Conservation (phyloP, 257 asterid genomes). For the Nicotiana tabacum region DNA sequence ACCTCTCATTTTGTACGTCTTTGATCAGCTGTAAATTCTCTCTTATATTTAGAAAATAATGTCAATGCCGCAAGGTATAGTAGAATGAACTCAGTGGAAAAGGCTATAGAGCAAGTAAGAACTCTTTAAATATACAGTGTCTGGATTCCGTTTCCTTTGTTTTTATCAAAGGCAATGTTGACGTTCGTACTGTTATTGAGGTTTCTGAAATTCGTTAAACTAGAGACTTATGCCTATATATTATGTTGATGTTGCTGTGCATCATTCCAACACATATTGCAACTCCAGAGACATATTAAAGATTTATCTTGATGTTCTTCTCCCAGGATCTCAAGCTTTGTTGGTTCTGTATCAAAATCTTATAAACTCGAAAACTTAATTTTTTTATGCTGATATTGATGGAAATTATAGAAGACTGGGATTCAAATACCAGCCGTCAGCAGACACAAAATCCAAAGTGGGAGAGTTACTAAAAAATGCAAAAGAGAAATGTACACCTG, state of each 20-base stretch:
- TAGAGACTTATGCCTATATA: too few relatives aligned
- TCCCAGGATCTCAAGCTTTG: background rate
- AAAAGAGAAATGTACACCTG: background rate
- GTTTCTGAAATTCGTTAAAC: background rate
- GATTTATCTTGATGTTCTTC: background rate
- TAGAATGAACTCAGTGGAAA: background rate
- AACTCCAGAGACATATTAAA: background rate
- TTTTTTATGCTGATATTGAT: background rate
- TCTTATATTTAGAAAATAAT: slow-evolving; percentile 8
- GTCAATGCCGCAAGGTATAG: slow-evolving; percentile 2
- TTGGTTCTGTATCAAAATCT: background rate
- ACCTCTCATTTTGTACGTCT: background rate
- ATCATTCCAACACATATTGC: background rate
- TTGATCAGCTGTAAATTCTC: slow-evolving; percentile 5
- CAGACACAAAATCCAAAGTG: too few relatives aligned
- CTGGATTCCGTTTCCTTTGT: background rate
- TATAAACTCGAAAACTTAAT: background rate
- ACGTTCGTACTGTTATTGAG: background rate
- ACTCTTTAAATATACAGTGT: background rate
- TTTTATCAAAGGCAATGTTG: background rate
- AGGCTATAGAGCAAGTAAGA: background rate
- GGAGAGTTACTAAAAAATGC: background rate
- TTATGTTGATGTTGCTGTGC: background rate
- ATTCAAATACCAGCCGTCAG: too few relatives aligned
- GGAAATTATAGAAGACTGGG: too few relatives aligned